These are phyloP conservation scores for Solanum peruvianum DNA, from an alignment of 257 asterid genomes.

Conservation along the genomic window DNA sequence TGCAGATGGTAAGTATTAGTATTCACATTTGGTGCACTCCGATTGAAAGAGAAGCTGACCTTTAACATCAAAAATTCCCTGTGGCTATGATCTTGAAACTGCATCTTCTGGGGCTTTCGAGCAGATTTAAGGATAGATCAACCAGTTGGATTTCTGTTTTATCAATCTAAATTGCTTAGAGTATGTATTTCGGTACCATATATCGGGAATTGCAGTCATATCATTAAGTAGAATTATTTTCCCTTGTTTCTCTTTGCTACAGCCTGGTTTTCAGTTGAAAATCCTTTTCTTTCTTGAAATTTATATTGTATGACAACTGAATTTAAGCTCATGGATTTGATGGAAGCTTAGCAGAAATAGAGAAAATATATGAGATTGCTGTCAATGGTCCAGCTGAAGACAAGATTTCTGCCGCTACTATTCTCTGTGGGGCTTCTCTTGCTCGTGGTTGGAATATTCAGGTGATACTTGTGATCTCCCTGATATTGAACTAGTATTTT, in stretches of 20 bases:
- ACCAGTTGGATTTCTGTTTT: background rate
- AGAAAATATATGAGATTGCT: slow-evolving; percentile 87
- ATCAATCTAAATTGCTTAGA: background rate
- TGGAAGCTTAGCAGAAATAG: slow-evolving; percentile 96
- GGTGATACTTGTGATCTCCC: slow-evolving; percentile 22
- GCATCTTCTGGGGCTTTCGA: background rate
- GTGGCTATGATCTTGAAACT: background rate
- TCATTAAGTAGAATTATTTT: slow-evolving; percentile 1
- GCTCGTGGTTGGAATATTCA: slow-evolving; percentile 97
- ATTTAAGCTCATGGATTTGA: slow-evolving; percentile 45
- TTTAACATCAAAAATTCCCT: background rate
- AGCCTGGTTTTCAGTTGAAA: slow-evolving; percentile 7
- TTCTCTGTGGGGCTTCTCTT: slow-evolving; percentile 92
- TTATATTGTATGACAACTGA: slow-evolving; percentile 37
- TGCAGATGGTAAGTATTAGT: background rate
- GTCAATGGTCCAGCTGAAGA: slow-evolving; percentile 78
- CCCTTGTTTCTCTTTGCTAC: background rate
- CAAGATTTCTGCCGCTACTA: slow-evolving; percentile 84
- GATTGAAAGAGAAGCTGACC: background rate
- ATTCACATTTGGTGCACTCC: background rate
- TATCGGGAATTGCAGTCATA: background rate
- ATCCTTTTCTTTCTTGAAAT: background rate
- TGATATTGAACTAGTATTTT: background rate
- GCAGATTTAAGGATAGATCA: background rate
- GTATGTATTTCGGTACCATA: background rate